Percentiles rank a stretch among this genome's conserved stretches.
These are phyloP conservation scores for Penicillium tannophilum DNA, from an alignment of 495 filamentous ascomycete species.

Conservation along the genomic window DNA sequence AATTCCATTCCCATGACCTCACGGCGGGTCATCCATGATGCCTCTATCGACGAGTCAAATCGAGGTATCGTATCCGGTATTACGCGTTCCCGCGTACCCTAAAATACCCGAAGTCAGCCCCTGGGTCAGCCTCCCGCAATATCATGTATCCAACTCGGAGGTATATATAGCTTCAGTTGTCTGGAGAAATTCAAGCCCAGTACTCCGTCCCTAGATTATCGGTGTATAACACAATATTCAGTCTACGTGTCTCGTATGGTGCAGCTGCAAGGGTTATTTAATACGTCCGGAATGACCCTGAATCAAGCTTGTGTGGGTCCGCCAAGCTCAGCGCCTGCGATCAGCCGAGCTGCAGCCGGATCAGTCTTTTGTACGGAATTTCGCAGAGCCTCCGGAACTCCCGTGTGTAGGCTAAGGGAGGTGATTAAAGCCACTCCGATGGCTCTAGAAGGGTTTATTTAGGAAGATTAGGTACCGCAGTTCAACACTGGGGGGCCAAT, in stretches of 20 bases:
- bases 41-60: conserved; percentile 20
- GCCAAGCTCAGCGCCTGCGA: conserved; percentile 29
- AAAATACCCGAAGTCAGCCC: conserved; percentile 24
- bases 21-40: conserved; percentile 30
- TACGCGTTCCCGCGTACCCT: conserved; percentile 18
- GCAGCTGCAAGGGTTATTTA: conserved; percentile 12
- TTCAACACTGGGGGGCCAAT: conserved; percentile 6
- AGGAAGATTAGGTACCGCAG: neutral
- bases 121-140: neutral
- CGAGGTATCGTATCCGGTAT: conserved; percentile 11
- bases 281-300: conserved; percentile 20
- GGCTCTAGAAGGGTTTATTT: neutral
- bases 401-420: conserved; percentile 1
- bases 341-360: conserved; percentile 27
- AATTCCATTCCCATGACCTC: conserved; percentile 27
- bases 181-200: neutral
- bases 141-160: neutral
- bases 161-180: neutral
- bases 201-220: neutral
- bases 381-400: conserved; percentile 25
- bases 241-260: neutral
- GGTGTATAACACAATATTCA: neutral
- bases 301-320: conserved; percentile 36
- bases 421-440: conserved; percentile 13
- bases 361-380: conserved; percentile 19